Conservation (phyloP, 345 rosid species). For the Lagerstroemia speciosa region DNA sequence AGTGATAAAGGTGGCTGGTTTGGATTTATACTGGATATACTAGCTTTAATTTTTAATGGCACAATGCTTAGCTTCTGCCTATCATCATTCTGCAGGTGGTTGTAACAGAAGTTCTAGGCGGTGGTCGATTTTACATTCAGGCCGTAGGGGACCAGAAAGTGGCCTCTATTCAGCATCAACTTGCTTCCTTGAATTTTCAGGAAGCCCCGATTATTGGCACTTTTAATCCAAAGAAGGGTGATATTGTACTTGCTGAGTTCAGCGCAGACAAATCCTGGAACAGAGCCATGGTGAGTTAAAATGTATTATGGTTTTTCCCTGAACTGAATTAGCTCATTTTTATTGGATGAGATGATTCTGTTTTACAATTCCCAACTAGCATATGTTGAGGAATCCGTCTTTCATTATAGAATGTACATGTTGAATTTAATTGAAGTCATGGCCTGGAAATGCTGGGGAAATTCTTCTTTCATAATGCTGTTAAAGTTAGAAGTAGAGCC, state of each 20-base stretch:
- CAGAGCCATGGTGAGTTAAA: conserved; percentile 73
- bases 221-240: conserved; percentile 86
- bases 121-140: conserved; percentile 88
- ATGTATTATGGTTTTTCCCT: neutral
- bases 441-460: neutral
- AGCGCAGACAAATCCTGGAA: conserved; percentile 97
- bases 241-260: conserved; percentile 85
- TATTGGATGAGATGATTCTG: too few relatives aligned
- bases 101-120: conserved; percentile 87
- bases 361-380: neutral
- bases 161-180: conserved; percentile 70
- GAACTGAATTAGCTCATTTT: neutral
- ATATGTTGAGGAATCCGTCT: neutral
- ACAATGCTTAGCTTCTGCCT: neutral
- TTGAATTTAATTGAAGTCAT: neutral
- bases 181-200: conserved; percentile 59
- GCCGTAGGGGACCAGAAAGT: conserved; percentile 70
- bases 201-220: conserved; percentile 80
- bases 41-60: neutral
- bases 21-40: neutral
- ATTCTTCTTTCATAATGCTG: neutral
- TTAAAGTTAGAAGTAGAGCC: neutral
- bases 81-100: conserved; percentile 45
- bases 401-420: neutral
- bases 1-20: conserved; percentile 49